Evolutionary conservation across 257 asterid genomes (phyloP).

Genomic region (Petunia secreta): DNA sequence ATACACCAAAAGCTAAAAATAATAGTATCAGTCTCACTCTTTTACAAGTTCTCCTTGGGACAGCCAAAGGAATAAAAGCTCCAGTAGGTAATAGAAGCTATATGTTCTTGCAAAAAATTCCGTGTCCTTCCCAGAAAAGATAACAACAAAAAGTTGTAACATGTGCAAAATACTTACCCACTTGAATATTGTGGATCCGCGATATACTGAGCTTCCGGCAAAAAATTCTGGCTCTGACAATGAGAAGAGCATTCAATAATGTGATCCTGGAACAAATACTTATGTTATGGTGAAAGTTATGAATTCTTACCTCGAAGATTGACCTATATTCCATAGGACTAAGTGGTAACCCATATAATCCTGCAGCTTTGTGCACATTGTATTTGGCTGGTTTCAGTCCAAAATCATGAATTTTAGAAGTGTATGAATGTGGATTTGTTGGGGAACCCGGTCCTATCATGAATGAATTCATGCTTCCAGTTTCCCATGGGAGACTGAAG

Average conservation of each 20-base stretch:
- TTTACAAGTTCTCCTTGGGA: too few species aligned
- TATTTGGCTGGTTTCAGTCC: conserved; percentile 44
- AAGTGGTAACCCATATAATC: conserved; percentile 72
- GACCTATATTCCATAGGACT: conserved; percentile 73
- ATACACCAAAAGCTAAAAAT: background rate
- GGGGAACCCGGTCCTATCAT: conserved; percentile 67
- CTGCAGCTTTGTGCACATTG: conserved; percentile 39
- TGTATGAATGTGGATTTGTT: conserved; percentile 40
- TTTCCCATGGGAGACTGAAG: conserved; percentile 91
- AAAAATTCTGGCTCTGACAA: conserved; percentile 62
- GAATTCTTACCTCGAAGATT: conserved; percentile 65
- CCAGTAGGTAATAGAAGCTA: background rate
- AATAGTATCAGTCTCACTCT: too few species aligned
- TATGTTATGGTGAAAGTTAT: background rate
- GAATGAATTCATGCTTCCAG: conserved; percentile 30
- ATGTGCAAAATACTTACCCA: conserved; percentile 56
- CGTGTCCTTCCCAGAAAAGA: too few species aligned
- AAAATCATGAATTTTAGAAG: conserved; percentile 44
- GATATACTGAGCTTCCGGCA: conserved; percentile 79
- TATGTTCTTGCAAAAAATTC: background rate
- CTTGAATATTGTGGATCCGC: conserved; percentile 72
- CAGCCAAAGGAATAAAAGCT: too few species aligned
- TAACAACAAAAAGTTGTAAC: background rate
- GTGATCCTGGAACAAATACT: background rate
- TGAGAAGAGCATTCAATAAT: conserved; percentile 35